phyloP scores from a whole-genome alignment of 441 rosid genomes.

The Macaranga tanarius region DNA sequence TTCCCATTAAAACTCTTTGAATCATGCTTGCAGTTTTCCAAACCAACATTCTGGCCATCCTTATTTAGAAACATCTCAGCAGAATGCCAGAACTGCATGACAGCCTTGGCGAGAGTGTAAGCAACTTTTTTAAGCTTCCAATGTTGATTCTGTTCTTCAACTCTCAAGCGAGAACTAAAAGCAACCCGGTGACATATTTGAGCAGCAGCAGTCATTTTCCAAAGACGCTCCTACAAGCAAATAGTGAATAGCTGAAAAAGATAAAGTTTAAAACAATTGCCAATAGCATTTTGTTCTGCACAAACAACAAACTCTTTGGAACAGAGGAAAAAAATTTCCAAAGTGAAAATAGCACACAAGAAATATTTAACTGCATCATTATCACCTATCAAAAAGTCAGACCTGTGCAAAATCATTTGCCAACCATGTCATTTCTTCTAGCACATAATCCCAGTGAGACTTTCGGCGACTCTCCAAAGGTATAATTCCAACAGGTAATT shows the following conservation, averaged over 20 bases:
- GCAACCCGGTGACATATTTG: constrained; percentile 76
- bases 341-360: not conserved
- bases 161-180: constrained; percentile 57
- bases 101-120: constrained; percentile 69
- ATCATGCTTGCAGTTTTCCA: constrained; percentile 36
- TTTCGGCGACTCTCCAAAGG: constrained; percentile 53
- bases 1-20: constrained; percentile 30
- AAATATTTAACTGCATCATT: not conserved
- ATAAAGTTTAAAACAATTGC: not conserved
- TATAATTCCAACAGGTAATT: constrained; percentile 61
- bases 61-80: constrained; percentile 46
- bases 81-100: constrained; percentile 88
- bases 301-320: not conserved
- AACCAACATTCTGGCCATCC: constrained; percentile 31
- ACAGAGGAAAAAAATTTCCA: constrained; percentile 18
- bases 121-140: constrained; percentile 67
- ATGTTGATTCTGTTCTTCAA: constrained; percentile 51
- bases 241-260: constrained; percentile 20
- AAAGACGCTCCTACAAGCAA: constrained; percentile 82
- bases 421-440: constrained; percentile 99
- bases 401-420: constrained; percentile 99
- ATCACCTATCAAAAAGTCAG: constrained; percentile 27
- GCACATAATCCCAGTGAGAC: constrained; percentile 97
- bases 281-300: not conserved
- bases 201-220: constrained; percentile 98